Evolutionary conservation across 2,329 filamentous ascomycete genomes (phyloP), one percentile per base, ranked within the genome.

Genomic region (Falciphora oryzae): DNA sequence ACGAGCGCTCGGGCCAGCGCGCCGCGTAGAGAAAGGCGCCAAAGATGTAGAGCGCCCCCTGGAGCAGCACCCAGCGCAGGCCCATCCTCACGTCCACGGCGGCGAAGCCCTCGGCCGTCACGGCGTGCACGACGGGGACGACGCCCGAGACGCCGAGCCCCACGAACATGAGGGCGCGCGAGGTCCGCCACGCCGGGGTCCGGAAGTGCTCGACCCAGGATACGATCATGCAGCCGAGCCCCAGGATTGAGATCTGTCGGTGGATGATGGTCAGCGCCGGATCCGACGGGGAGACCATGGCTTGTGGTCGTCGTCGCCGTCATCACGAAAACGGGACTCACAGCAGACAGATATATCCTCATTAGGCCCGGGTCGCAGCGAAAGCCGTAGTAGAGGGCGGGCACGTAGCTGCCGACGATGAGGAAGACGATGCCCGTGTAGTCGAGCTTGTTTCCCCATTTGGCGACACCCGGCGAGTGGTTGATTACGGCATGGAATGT

Each of bases 391-490:
- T 92, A 95, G 66, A 99, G 76, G 62, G 91, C 90, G 2, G 95
- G 93, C 59, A 98, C 86, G 73, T 94, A 97, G 74, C 90, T 94
- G 8, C 95, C 95, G 69, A 94, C 91, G 66, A 98, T 98, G 69
- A 99, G 79, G 61, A 89, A 86, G 35, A 98, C 91, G 70, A 99
- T 99, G 8, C 95, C 95, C 6, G 94, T 86, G 74, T 99, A 98
- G 74, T 99, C 95, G 65, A 98, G 79, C 75, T 96, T 92, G 75
- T 98, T 98, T 14, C 93, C 93, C 80, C 92, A 91, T 67, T 85
- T 88, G 2, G 90, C 88, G 18, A 97, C 91, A 1, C 78, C 77
- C 53, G 87, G 85, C 25, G 91, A 95, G 75, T 99, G 95, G 69
- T 97, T 97, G 28, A 83, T 87, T 61, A 97, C 84, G 2, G 91